Evolutionary conservation across 768 basidiomycete genomes (phyloP), one percentile per base, ranked within the genome.

Genomic region (Rhodotorula babjevae): DNA sequence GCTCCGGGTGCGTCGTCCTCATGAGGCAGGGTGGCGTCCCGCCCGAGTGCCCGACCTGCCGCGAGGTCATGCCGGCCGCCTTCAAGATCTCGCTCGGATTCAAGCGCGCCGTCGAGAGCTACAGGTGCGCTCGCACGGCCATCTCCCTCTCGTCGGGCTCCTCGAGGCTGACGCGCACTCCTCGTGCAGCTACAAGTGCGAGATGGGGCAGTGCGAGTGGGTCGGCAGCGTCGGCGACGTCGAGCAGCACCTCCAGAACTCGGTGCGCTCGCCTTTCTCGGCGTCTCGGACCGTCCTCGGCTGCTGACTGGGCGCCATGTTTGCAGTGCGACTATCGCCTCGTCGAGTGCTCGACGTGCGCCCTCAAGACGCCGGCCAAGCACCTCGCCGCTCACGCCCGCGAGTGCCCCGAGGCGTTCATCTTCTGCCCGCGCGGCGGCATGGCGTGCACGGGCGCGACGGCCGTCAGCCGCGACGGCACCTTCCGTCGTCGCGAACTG

Each of bases 91-190:
- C 50, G 21, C 49, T 7, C 3, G 33, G 7, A 1, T 11, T 52
- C 23, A 36, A 18, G 62, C 31, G 62, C 3, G 62, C 62, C 1
- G 12, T 63, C 23, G 50, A 50, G 4, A 11, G 27, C 15, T 50
- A 52, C n/a, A n/a, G 16, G 62, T 50, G 27, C 33, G 62, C 49
- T 12, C 33, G 9, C 36, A 4, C 36, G 5, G 5, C 31, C 6
- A n/a, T 3, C 18, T 9, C 3, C 27, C 10, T 25, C 55, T 11
- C 3, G 9, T 42, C 7, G 8, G 1, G 5, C 46, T 25, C 14
- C 16, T n/a, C 5, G n/a, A 11, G 2, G 29, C n/a, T 23, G 9
- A 14, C 12, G 21, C 19, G n/a, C 23, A 0, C 15, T 0, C 15
- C 5, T 9, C 52, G 8, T 29, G 29, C 47, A 61, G 52, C 36